These are phyloP conservation scores for Cladosporium sphaerospermum DNA, from an alignment of 2,329 filamentous ascomycete species.

Conservation along the genomic window DNA sequence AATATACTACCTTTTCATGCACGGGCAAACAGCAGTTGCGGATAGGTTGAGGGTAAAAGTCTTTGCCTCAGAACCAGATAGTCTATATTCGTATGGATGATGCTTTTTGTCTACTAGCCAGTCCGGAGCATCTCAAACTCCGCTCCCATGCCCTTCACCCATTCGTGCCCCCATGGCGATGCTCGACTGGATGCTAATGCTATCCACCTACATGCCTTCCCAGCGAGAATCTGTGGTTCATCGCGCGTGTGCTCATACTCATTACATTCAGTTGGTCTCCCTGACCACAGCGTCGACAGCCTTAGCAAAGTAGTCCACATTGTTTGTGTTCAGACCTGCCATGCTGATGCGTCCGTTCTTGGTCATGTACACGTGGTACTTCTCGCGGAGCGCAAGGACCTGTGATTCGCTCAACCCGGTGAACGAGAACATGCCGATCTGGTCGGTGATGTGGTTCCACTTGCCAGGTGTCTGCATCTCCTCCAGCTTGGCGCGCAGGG, in stretches of 20 bases:
- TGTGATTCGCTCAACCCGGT: slow-evolving; percentile 71
- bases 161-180: neutral
- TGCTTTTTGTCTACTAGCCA: neutral
- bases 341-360: slow-evolving; percentile 98
- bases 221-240: neutral
- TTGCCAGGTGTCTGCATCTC: slow-evolving; percentile 76
- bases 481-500: slow-evolving; percentile 73
- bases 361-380: slow-evolving; percentile 80
- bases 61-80: too few relatives aligned
- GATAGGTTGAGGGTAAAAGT: too few relatives aligned
- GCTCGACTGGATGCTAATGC: neutral
- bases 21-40: too few relatives aligned
- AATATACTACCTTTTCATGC: too few relatives aligned
- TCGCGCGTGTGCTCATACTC: slow-evolving; percentile 3
- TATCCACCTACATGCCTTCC: neutral
- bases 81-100: neutral
- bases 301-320: slow-evolving; percentile 88
- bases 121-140: neutral
- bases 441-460: slow-evolving; percentile 96
- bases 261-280: slow-evolving; percentile 31
- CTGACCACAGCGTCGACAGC: slow-evolving; percentile 80
- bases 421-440: slow-evolving; percentile 99
- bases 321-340: slow-evolving; percentile 90
- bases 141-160: neutral
- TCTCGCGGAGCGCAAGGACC: slow-evolving; percentile 62